Evolutionary conservation across 352 stramenopile species (phyloP).

Genomic region (Phytophthora colocasiae): DNA sequence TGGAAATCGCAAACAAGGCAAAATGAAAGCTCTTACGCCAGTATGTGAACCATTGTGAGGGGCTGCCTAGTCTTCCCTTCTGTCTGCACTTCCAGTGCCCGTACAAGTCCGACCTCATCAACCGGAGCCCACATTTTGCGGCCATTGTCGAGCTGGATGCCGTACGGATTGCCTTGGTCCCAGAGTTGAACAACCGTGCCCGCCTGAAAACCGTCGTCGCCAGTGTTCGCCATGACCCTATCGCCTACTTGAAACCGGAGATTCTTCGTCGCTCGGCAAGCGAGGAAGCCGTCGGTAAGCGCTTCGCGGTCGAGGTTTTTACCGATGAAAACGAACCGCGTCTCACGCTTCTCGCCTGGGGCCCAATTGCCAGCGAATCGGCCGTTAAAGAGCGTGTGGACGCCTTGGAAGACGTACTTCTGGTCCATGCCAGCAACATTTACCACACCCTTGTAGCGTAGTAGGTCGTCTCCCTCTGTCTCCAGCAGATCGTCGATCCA

Average conservation of each 20-base stretch:
- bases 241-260: constrained; percentile 57
- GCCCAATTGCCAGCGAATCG: constrained; percentile 87
- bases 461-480: constrained; percentile 90
- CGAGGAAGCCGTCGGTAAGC: constrained; percentile 56
- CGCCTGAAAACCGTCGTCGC: constrained; percentile 43
- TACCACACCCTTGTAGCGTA: constrained; percentile 95
- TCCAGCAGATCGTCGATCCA: constrained; percentile 96
- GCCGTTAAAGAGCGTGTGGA: constrained; percentile 97
- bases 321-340: constrained; percentile 97
- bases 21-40: constrained; percentile 13
- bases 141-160: constrained; percentile 46
- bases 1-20: not conserved
- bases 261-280: constrained; percentile 39
- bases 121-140: constrained; percentile 55
- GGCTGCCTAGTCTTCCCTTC: constrained; percentile 21
- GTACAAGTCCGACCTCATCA: constrained; percentile 48
- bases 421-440: constrained; percentile 92
- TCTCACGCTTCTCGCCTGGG: constrained; percentile 77
- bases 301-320: constrained; percentile 79
- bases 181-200: constrained; percentile 52
- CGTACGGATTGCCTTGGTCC: constrained; percentile 60
- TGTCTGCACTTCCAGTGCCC: constrained; percentile 20
- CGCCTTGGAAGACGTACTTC: constrained; percentile 97
- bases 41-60: constrained; percentile 35
- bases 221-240: constrained; percentile 47